A percentile compares a stretch with the other conserved stretches of the same genome.
Conservation (phyloP, 1,139 yeast genomes). For the Taphrina communis region DNA sequence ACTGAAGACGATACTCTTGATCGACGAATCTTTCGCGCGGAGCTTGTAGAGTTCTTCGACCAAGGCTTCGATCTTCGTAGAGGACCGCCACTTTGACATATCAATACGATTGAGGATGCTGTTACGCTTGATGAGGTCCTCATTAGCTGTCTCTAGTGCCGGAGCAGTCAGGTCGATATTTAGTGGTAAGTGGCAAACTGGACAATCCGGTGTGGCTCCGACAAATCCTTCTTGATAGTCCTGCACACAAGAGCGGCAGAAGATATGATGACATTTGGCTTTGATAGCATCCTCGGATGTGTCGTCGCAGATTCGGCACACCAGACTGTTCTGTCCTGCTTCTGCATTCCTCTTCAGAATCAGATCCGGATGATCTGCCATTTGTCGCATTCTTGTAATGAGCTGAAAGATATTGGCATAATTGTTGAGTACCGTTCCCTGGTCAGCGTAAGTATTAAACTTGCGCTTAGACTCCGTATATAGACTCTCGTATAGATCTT, state of each 20-base stretch:
- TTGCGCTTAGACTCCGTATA: slow-evolving; percentile 85
- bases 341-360: slow-evolving; percentile 61
- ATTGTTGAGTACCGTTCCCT: slow-evolving; percentile 92
- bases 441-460: slow-evolving; percentile 84
- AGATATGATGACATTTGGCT: slow-evolving; percentile 89
- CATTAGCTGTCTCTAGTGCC: slow-evolving; percentile 74
- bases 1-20: slow-evolving; percentile 93
- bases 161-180: slow-evolving; percentile 91
- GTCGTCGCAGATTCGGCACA: slow-evolving; percentile 93
- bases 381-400: slow-evolving; percentile 94
- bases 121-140: slow-evolving; percentile 67
- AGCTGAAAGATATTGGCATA: slow-evolving; percentile 95
- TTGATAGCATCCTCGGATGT: slow-evolving; percentile 97
- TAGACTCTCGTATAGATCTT: slow-evolving; percentile 83
- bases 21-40: slow-evolving; percentile 83
- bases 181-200: slow-evolving; percentile 91
- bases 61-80: slow-evolving; percentile 94
- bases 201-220: slow-evolving; percentile 73
- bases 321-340: slow-evolving; percentile 64
- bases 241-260: slow-evolving; percentile 84
- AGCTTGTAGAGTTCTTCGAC: slow-evolving; percentile 89
- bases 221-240: slow-evolving; percentile 81
- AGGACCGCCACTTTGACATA: slow-evolving; percentile 85
- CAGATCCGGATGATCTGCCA: slow-evolving; percentile 97
- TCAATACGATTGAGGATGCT: slow-evolving; percentile 89